Conservation (phyloP, 345 rosid species). For the Microthlaspi erraticum region DNA sequence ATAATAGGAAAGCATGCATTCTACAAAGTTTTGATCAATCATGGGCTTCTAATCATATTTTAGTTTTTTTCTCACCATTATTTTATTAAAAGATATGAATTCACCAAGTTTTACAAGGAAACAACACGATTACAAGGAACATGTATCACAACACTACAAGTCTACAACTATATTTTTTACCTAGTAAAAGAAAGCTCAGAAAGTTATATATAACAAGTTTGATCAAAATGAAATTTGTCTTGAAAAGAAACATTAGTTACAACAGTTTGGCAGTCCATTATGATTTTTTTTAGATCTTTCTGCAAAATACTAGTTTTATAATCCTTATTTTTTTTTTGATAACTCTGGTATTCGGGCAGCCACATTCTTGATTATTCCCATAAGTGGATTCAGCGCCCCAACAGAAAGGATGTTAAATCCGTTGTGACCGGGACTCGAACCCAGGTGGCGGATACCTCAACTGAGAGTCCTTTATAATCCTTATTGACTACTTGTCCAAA, state of each 20-base stretch:
- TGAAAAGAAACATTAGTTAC: background rate
- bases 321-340: background rate
- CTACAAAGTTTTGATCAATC: conserved; percentile 18
- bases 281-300: background rate
- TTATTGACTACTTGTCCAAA: background rate
- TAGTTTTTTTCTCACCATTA: background rate
- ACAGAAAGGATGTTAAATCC: too few relatives aligned
- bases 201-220: background rate
- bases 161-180: too few relatives aligned
- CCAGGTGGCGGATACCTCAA: too few relatives aligned
- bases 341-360: too few relatives aligned
- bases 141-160: too few relatives aligned
- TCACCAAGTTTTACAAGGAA: too few relatives aligned
- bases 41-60: conserved; percentile 5
- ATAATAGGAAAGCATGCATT: background rate
- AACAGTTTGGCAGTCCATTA: background rate
- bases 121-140: too few relatives aligned
- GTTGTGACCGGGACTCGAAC: too few relatives aligned
- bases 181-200: background rate
- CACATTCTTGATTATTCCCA: too few relatives aligned
- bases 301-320: background rate
- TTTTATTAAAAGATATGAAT: background rate
- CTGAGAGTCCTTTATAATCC: too few relatives aligned
- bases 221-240: background rate
- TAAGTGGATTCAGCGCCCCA: too few relatives aligned